Percentiles rank a stretch among this genome's conserved stretches.
These are phyloP conservation scores for Patellaria atrata DNA, from an alignment of 495 filamentous ascomycete species.

Conservation along the genomic window DNA sequence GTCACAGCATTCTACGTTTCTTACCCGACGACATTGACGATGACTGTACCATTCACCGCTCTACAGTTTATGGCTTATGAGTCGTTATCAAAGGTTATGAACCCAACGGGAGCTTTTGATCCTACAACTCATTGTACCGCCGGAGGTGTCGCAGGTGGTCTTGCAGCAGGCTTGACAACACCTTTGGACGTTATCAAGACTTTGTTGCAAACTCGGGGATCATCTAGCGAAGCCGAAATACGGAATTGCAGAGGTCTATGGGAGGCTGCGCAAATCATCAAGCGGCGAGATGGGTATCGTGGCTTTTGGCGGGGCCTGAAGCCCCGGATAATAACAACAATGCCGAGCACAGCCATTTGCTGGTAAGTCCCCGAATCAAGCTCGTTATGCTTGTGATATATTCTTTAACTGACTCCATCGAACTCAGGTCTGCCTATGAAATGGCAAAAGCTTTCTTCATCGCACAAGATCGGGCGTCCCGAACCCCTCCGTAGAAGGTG, in stretches of 20 bases:
- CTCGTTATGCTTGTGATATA: conserved; percentile 1
- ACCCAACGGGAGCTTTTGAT: conserved; percentile 71
- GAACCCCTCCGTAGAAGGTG: too few relatives aligned
- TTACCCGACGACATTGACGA: conserved; percentile 93
- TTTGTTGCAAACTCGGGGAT: conserved; percentile 81
- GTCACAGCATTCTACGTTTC: conserved; percentile 92
- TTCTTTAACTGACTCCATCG: too few relatives aligned
- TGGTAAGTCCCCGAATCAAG: conserved; percentile 79
- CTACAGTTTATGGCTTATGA: conserved; percentile 96
- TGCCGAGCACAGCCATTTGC: conserved; percentile 97
- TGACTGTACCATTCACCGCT: conserved; percentile 97
- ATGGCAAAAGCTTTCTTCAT: conserved; percentile 67
- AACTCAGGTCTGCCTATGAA: conserved; percentile 54
- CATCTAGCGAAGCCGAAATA: conserved; percentile 64
- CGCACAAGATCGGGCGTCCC: conserved; percentile 17
- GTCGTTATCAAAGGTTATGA: conserved; percentile 85
- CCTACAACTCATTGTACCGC: conserved; percentile 84
- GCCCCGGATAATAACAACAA: conserved; percentile 85
- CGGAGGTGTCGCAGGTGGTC: conserved; percentile 80
- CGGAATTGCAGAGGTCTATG: conserved; percentile 70
- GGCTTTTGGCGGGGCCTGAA: conserved; percentile 89
- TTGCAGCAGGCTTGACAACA: conserved; percentile 86
- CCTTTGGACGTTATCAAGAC: conserved; percentile 98
- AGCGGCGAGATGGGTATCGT: conserved; percentile 62
- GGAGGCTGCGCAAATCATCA: conserved; percentile 70